Base-by-base conservation (phyloP, 192 early-diverging fungal species). In the Umbelopsis sp. region DNA sequence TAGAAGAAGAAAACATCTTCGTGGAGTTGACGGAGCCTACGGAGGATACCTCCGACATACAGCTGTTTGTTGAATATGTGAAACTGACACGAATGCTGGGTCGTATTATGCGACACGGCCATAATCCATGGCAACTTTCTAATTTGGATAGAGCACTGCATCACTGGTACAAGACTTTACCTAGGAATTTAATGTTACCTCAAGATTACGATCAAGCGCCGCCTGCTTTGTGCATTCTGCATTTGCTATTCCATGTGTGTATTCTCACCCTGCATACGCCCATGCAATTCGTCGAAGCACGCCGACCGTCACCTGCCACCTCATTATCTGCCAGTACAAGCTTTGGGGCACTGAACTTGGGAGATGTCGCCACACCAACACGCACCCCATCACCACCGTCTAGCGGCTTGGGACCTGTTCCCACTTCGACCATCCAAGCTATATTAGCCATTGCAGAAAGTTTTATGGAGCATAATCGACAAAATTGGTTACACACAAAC, bases 301-400 rank as follows among this genome's bases (percentile, higher is more conserved):
- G 55, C 12, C 27, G 33, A 6, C 55, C 55, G 33, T 61, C 55
- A 30, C 55, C 55, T 15, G 55, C 55, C 9, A 35, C 30, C 10
- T 61, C 55, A 5, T 35, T 61, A 27, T 61, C 55, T 3, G 55
- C 55, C 21, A 61, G 55, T 35, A 61, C 55, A 27, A 61, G 25
- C 30, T 61, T 61, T 35, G 55, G 55, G 3, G 55, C 55, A 12
- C 30, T 61, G 55, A 61, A 61, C 35, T 7, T 61, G 13, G 33
- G 55, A 16, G 55, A 61, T 35, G 30, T 25, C 11, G 53, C 33
- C 7, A 12, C 55, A 15, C 55, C 55, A 0, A 16, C 55, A 3
- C 55, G 55, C 11, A 61, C 55, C 7, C 55, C 55, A 61, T 61
- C 55, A 35, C 55, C 55, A 61, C 55, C 55, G 4, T 61, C 55